Evolutionary conservation across 345 rosid species (phyloP), one percentile per base, ranked within the genome.

Genomic region (Salix dunnii): DNA sequence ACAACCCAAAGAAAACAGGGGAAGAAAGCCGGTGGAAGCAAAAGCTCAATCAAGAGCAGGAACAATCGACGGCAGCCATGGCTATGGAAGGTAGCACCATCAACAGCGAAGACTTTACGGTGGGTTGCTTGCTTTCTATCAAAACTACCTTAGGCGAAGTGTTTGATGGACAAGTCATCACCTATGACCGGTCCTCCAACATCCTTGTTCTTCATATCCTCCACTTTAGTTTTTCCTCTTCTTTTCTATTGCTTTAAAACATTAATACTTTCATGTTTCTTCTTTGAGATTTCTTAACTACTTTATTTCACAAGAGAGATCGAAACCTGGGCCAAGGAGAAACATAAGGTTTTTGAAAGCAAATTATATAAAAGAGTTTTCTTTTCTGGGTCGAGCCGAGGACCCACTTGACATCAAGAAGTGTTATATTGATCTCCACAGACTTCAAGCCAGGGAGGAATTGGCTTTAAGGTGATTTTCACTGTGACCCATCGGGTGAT

Each of bases 121-220:
- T 91, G 77, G 99, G 99, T 28, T 91, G 96, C 91, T 83, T 89
- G 71, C 96, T 93, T 72, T 89, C 91, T 53, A 86, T 96, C 75
- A 92, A 90, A 80, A 93, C 97, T 75, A 89, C 89, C 68, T 79
- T 92, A 58, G 99, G 99, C n/a, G 99, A 96, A 74, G 97, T 90
- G 79, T 96, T 93, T 88, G 83, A 91, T 67, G 99, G 89, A 75
- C 96, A 91, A 81, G 90, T 96, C 87, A 83, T 96, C 79, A 88
- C 96, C 84, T 96, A 88, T 83, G 99, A 93, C 83, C 91, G 94
- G 72, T 80, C 85, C 72, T 91, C 97, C 85, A 96, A 96, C 97
- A 87, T 93, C 83, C 91, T 96, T 88, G 89, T 92, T 21, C 91
- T 96, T 82, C 94, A 94, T 94, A 94, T 94, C 98, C 98, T 94